Evolutionary conservation across 352 stramenopile species (phyloP).

Genomic region (Phytophthora sp.): DNA sequence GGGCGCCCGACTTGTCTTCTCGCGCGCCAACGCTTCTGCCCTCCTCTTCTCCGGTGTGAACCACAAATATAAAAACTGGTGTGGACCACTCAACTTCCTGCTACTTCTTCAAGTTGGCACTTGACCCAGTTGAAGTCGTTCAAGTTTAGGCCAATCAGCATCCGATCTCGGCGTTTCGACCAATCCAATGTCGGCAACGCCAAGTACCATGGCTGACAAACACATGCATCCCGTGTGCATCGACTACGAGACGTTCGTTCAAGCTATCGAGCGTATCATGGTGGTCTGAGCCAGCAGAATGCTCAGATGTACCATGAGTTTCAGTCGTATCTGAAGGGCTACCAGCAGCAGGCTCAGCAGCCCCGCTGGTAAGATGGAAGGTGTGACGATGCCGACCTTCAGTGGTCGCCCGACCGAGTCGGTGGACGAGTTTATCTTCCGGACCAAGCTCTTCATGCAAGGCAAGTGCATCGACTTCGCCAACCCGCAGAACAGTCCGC

Average conservation of each 20-base stretch:
- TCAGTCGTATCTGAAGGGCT: neutral
- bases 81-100: no score
- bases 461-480: slow-evolving; percentile 17
- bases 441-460: slow-evolving; percentile 17
- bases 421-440: slow-evolving; percentile 18
- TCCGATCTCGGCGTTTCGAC: no score
- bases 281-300: neutral
- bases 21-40: no score
- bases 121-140: neutral
- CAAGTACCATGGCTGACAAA: neutral
- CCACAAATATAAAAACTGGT: no score
- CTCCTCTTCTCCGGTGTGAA: no score
- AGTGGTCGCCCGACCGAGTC: neutral
- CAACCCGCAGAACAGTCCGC: neutral
- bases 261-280: neutral
- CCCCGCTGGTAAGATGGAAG: slow-evolving; percentile 6
- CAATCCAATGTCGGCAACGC: neutral
- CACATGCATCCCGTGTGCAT: neutral
- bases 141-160: neutral
- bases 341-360: neutral
- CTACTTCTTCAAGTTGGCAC: no score
- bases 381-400: slow-evolving; percentile 7
- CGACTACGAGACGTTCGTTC: neutral
- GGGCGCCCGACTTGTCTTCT: no score
- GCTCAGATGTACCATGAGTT: neutral